phyloP scores from a whole-genome alignment of 2,329 filamentous ascomycete genomes.

The Talaromyces sp. region DNA sequence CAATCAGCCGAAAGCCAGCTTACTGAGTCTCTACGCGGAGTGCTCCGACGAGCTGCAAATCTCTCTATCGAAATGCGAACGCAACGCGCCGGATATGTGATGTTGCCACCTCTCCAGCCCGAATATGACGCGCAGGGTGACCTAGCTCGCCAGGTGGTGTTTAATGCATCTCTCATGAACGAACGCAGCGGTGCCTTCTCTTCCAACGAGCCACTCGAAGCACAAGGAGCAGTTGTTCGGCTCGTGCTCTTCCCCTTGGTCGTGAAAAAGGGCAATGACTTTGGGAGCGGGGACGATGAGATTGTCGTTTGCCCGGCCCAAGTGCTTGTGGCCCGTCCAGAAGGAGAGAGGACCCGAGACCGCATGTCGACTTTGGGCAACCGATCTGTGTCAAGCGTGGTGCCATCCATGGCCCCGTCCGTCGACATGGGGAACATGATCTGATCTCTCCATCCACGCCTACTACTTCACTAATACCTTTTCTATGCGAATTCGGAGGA shows the following conservation, averaged over 20 bases:
- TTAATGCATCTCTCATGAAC: slow-evolving; percentile 93
- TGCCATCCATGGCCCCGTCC: slow-evolving; percentile 24
- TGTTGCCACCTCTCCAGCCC: slow-evolving; percentile 90
- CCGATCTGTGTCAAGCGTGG: slow-evolving; percentile 41
- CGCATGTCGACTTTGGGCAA: slow-evolving; percentile 31
- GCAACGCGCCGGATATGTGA: slow-evolving; percentile 95
- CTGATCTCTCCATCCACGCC: slow-evolving; percentile 14
- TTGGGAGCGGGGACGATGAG: slow-evolving; percentile 83
- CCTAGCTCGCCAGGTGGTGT: slow-evolving; percentile 77
- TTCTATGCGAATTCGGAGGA: slow-evolving; percentile 19
- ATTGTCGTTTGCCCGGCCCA: slow-evolving; percentile 94
- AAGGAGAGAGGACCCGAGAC: slow-evolving; percentile 25
- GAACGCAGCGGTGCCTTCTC: slow-evolving; percentile 69
- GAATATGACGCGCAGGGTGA: slow-evolving; percentile 94
- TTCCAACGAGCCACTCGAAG: slow-evolving; percentile 76
- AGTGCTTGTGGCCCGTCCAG: slow-evolving; percentile 67
- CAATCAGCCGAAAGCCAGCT: slow-evolving; percentile 74
- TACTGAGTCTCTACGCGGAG: slow-evolving; percentile 75
- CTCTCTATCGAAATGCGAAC: slow-evolving; percentile 96
- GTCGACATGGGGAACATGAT: slow-evolving; percentile 42
- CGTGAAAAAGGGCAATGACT: slow-evolving; percentile 90
- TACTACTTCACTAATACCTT: background rate
- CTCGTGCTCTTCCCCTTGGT: slow-evolving; percentile 94
- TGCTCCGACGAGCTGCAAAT: slow-evolving; percentile 82
- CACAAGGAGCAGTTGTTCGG: slow-evolving; percentile 70